Conservation (phyloP, 2,329 filamentous ascomycete species). For the Sclerotinia glacialis region DNA sequence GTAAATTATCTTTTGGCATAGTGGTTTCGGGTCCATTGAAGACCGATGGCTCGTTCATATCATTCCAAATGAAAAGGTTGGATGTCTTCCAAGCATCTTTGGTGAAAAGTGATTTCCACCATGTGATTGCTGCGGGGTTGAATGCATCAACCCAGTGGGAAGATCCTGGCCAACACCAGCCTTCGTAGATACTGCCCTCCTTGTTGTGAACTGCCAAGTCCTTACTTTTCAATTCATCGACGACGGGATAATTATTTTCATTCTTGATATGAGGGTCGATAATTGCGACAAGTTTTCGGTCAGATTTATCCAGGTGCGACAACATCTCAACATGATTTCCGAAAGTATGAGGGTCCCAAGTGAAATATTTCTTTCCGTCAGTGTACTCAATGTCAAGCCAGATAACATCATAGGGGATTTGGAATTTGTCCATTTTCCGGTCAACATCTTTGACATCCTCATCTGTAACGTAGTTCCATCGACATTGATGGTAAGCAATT, state of each 20-base stretch:
- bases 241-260: constrained; percentile 69
- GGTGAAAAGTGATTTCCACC: constrained; percentile 88
- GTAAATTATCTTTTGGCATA: constrained; percentile 98
- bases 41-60: constrained; percentile 99
- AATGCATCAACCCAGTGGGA: constrained; percentile 97
- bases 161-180: constrained; percentile 98
- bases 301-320: constrained; percentile 77
- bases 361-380: constrained; percentile 96
- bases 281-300: constrained; percentile 87
- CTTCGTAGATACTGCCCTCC: constrained; percentile 83
- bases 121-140: constrained; percentile 84
- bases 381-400: constrained; percentile 99
- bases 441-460: constrained; percentile 97
- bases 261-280: constrained; percentile 99
- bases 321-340: constrained; percentile 83
- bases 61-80: constrained; percentile 97
- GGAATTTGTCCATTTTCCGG: constrained; percentile 89
- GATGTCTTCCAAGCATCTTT: constrained; percentile 87
- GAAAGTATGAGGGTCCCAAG: constrained; percentile 90
- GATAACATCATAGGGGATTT: constrained; percentile 97
- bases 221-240: constrained; percentile 78
- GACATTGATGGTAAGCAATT: constrained; percentile 93
- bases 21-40: constrained; percentile 98
- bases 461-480: constrained; percentile 98
- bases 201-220: constrained; percentile 86